Conservation (phyloP, 768 basidiomycete species). For the Psilocybe azurescens region DNA sequence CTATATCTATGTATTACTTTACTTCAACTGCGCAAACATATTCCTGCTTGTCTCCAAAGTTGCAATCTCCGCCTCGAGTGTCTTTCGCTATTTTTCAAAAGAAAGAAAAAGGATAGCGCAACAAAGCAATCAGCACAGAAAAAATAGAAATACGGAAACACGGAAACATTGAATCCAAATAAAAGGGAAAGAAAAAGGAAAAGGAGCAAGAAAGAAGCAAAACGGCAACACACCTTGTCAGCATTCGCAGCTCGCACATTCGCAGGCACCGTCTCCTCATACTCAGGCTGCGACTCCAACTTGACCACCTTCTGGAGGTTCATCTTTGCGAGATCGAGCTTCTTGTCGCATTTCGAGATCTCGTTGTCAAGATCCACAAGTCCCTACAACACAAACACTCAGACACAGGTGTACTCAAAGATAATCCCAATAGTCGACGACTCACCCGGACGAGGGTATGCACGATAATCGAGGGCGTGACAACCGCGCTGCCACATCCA, state of each 20-base stretch:
- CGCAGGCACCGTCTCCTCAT: conserved; percentile 79
- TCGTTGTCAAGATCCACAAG: conserved; percentile 89
- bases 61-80: conserved; percentile 79
- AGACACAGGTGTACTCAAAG: too few relatives aligned
- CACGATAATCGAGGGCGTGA: conserved; percentile 75
- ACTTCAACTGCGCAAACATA: conserved; percentile 78
- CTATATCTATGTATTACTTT: conserved; percentile 7
- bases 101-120: conserved; percentile 4
- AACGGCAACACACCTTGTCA: conserved; percentile 70
- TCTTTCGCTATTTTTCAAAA: conserved; percentile 58
- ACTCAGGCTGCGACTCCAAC: conserved; percentile 73
- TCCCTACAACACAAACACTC: conserved; percentile 54
- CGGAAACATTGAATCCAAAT: too few relatives aligned
- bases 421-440: neutral
- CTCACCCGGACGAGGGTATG: conserved; percentile 87
- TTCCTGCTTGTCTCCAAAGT: conserved; percentile 72
- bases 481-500: conserved; percentile 86
- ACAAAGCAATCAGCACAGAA: neutral
- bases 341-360: conserved; percentile 90
- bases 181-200: neutral
- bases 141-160: neutral
- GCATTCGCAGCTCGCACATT: conserved; percentile 75
- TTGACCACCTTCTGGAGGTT: conserved; percentile 82
- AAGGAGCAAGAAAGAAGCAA: neutral
- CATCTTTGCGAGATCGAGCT: conserved; percentile 71